A percentile compares a stretch with the other conserved stretches of the same genome.
Evolutionary conservation across 495 filamentous ascomycete species (phyloP).

Genomic region (Penicillium steckii): DNA sequence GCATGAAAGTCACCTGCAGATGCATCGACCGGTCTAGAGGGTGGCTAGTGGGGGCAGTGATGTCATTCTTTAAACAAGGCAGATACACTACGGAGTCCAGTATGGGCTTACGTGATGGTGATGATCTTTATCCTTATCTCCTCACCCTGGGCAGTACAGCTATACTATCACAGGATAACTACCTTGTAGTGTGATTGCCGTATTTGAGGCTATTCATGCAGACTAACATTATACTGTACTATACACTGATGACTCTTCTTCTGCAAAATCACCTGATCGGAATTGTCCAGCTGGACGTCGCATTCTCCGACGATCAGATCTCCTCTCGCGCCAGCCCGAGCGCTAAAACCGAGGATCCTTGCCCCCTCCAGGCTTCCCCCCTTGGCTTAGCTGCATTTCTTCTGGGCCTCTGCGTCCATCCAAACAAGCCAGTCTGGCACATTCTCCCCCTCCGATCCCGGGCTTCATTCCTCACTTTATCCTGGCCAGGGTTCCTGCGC

Average conservation of each 20-base stretch:
- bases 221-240: too few relatives aligned
- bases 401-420: neutral
- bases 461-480: constrained; percentile 12
- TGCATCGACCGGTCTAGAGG: constrained; percentile 35
- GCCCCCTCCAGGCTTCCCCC: constrained; percentile 14
- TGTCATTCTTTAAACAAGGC: constrained; percentile 22
- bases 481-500: constrained; percentile 10
- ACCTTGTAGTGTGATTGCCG: too few relatives aligned
- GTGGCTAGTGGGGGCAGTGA: constrained; percentile 23
- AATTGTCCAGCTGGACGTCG: neutral
- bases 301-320: constrained; percentile 21
- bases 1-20: constrained; percentile 12
- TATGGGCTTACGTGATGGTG: neutral
- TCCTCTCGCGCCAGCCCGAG: constrained; percentile 18
- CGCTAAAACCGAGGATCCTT: constrained; percentile 27
- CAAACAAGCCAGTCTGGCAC: constrained; percentile 17
- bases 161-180: too few relatives aligned
- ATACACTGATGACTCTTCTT: neutral
- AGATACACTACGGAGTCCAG: neutral
- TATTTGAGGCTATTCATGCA: too few relatives aligned
- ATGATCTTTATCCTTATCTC: neutral
- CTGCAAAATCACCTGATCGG: constrained; percentile 16
- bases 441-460: constrained; percentile 12
- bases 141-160: too few relatives aligned
- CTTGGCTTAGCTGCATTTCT: neutral